These are phyloP conservation scores for Pseudoturritis turrita DNA, from an alignment of 345 rosid species.

Conservation along the genomic window DNA sequence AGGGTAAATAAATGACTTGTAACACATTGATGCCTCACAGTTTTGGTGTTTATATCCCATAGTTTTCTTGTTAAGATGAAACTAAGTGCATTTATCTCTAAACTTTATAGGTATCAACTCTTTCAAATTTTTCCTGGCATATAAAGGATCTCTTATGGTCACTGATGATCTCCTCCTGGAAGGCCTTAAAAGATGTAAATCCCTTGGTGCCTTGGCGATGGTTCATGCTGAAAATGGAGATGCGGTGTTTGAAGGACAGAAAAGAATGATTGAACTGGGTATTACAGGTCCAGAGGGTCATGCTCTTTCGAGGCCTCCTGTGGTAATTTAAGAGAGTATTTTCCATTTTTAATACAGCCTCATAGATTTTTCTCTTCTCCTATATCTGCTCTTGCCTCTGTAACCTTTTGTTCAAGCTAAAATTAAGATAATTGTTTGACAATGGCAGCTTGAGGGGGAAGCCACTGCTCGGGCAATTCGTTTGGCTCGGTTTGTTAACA, in stretches of 20 bases:
- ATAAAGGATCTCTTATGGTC: conserved; percentile 83
- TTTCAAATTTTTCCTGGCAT: conserved; percentile 95
- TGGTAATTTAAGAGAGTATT: conserved; percentile 43
- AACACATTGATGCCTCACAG: neutral
- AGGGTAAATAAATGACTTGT: conserved; percentile 42
- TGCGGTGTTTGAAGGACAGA: conserved; percentile 94
- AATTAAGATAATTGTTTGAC: conserved; percentile 7
- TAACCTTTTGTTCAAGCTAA: neutral
- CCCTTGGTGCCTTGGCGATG: conserved; percentile 97
- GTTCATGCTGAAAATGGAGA: conserved; percentile 99
- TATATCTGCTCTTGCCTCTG: neutral
- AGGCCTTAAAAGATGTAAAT: conserved; percentile 82
- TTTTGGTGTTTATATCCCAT: neutral
- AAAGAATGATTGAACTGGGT: conserved; percentile 86
- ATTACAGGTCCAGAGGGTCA: conserved; percentile 98
- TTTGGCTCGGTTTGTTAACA: conserved; percentile 84
- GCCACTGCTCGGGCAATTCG: conserved; percentile 94
- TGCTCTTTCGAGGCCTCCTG: conserved; percentile 88
- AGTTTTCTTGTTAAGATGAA: neutral
- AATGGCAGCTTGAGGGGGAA: conserved; percentile 87
- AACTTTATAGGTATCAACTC: conserved; percentile 77
- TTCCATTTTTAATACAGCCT: neutral
- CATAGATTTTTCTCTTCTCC: neutral
- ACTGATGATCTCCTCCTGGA: conserved; percentile 77
- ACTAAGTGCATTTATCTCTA: neutral